These are phyloP conservation scores for Ophiostoma perfectum DNA, from an alignment of 2,329 filamentous ascomycete genomes.

Conservation along the genomic window DNA sequence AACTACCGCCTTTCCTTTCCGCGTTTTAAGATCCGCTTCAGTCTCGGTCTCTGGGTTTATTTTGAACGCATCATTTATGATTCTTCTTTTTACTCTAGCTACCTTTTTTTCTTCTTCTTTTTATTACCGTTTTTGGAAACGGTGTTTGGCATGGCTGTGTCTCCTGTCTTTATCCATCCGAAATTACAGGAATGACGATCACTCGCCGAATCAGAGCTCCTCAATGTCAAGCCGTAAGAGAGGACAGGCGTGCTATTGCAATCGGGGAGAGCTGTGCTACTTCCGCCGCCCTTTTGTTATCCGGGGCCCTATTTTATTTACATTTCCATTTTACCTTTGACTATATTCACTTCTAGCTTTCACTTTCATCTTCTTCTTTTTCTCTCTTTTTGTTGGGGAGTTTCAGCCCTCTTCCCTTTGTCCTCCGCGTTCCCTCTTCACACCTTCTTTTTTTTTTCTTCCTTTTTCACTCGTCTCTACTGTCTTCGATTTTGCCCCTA, in stretches of 20 bases:
- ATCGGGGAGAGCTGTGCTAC: neutral
- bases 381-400: neutral
- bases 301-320: neutral
- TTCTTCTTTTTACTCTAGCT: too few relatives aligned
- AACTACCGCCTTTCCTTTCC: too few relatives aligned
- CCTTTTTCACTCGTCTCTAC: neutral
- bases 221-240: neutral
- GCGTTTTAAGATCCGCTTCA: too few relatives aligned
- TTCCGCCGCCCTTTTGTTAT: neutral
- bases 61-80: too few relatives aligned
- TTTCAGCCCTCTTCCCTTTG: neutral
- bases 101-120: too few relatives aligned
- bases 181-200: slow-evolving; percentile 12
- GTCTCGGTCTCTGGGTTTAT: too few relatives aligned
- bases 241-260: neutral
- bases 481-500: neutral
- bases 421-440: neutral
- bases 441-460: neutral
- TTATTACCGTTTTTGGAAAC: neutral
- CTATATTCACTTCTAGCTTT: neutral
- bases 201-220: neutral
- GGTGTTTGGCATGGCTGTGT: neutral
- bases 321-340: neutral
- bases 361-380: neutral
- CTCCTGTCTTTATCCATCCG: slow-evolving; percentile 7